phyloP scores from a whole-genome alignment of 2,329 filamentous ascomycete species.

The Diplodia intermedia region DNA sequence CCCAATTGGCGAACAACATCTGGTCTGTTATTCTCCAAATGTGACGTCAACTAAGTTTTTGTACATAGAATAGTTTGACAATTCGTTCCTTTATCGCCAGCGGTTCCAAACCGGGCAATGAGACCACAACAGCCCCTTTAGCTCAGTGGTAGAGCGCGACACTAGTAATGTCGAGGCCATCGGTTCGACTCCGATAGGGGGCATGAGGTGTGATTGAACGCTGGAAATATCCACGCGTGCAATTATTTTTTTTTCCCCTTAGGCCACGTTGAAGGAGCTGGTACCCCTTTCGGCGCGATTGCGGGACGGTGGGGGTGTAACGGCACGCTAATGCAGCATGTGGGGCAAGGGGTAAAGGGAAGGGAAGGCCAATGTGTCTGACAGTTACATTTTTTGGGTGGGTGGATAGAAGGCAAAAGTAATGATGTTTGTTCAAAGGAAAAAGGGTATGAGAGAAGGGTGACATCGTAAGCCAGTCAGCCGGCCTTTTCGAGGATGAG shows the following conservation, averaged over 20 bases:
- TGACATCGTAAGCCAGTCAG: background rate
- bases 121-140: constrained; percentile 24
- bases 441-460: background rate
- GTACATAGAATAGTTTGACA: rapidly evolving
- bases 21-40: too few species aligned
- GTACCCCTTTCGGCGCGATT: background rate
- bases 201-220: background rate
- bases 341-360: background rate
- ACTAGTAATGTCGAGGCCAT: constrained; percentile 34
- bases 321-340: background rate
- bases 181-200: constrained; percentile 33
- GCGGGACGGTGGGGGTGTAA: background rate
- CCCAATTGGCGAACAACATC: too few species aligned
- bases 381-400: background rate
- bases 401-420: background rate
- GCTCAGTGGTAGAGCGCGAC: constrained; percentile 34
- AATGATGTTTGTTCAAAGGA: background rate
- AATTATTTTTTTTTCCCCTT: background rate
- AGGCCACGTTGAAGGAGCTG: background rate
- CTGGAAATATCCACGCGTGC: too few species aligned
- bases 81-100: background rate
- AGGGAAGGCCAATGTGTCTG: background rate
- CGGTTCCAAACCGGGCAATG: too few species aligned
- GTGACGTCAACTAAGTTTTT: background rate
- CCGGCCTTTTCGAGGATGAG: background rate